Evolutionary conservation across 169 alveolate genomes (phyloP).

Genomic region (Neospora caninum): DNA sequence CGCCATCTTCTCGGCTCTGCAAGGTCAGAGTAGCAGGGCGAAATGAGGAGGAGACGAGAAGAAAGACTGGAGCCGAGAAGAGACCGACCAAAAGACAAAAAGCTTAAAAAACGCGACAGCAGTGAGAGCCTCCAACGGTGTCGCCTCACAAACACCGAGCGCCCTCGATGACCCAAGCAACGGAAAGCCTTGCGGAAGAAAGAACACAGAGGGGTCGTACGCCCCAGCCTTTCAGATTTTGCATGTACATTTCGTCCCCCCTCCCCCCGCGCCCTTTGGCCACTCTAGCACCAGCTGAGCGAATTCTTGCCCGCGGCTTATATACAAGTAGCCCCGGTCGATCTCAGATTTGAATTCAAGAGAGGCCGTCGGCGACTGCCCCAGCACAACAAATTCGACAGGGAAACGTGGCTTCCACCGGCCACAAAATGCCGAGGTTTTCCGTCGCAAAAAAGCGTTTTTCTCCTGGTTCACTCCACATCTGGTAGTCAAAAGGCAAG

Average conservation of each 20-base stretch:
- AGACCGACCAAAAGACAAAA: not conserved
- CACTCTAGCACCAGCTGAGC: too few relatives aligned
- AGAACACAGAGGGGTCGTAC: not conserved
- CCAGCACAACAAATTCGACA: too few relatives aligned
- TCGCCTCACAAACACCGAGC: not conserved
- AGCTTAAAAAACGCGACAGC: not conserved
- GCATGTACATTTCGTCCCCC: not conserved
- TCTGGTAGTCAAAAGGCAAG: too few relatives aligned
- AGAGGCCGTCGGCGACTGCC: too few relatives aligned
- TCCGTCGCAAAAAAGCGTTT: too few relatives aligned
- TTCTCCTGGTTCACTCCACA: too few relatives aligned
- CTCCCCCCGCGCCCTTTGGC: not conserved
- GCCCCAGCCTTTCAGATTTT: not conserved
- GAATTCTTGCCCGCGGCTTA: too few relatives aligned
- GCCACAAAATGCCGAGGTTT: too few relatives aligned
- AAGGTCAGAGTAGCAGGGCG: not conserved
- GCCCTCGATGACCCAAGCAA: not conserved
- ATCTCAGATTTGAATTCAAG: too few relatives aligned
- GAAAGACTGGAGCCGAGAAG: not conserved
- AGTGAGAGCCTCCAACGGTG: not conserved
- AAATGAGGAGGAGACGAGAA: not conserved
- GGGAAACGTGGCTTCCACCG: too few relatives aligned
- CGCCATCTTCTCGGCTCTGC: constrained; percentile 71
- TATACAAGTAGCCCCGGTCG: too few relatives aligned
- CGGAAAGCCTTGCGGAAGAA: not conserved